Evolutionary conservation across 306 rosid genomes (phyloP).

Genomic region (Castanospermum australe): DNA sequence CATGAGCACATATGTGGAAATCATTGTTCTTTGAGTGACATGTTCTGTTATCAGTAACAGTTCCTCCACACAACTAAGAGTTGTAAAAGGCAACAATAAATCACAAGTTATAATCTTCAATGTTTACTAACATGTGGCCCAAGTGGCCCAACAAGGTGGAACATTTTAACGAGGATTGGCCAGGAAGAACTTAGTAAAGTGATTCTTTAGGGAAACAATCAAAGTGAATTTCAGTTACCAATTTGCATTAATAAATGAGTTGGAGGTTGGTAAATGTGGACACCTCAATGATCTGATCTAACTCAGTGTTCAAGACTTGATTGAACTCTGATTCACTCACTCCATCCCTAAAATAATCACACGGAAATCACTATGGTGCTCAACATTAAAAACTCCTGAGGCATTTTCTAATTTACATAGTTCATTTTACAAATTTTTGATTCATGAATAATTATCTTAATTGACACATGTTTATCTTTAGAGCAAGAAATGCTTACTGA

Average conservation of each 20-base stretch:
- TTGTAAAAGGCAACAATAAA: neutral
- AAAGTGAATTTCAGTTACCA: slow-evolving; percentile 47
- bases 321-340: slow-evolving; percentile 50
- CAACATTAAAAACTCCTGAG: neutral
- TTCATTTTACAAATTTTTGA: too few relatives aligned
- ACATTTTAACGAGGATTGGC: slow-evolving; percentile 20
- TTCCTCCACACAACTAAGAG: slow-evolving; percentile 29
- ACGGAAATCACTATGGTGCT: neutral
- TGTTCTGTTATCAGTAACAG: slow-evolving; percentile 31
- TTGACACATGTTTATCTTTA: neutral
- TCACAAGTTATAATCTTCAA: neutral
- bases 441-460: too few relatives aligned
- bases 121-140: too few relatives aligned
- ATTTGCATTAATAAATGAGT: neutral
- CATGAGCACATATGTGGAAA: slow-evolving; percentile 47
- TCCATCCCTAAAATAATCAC: slow-evolving; percentile 35
- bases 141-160: slow-evolving; percentile 45
- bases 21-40: slow-evolving; percentile 41
- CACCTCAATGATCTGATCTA: slow-evolving; percentile 40
- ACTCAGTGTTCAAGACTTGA: slow-evolving; percentile 39
- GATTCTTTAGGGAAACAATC: slow-evolving; percentile 45
- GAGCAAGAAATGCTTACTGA: neutral
- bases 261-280: neutral
- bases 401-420: neutral
- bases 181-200: slow-evolving; percentile 42